Evolutionary conservation across 768 basidiomycete genomes (phyloP).

Genomic region (Auricularia sp.): DNA sequence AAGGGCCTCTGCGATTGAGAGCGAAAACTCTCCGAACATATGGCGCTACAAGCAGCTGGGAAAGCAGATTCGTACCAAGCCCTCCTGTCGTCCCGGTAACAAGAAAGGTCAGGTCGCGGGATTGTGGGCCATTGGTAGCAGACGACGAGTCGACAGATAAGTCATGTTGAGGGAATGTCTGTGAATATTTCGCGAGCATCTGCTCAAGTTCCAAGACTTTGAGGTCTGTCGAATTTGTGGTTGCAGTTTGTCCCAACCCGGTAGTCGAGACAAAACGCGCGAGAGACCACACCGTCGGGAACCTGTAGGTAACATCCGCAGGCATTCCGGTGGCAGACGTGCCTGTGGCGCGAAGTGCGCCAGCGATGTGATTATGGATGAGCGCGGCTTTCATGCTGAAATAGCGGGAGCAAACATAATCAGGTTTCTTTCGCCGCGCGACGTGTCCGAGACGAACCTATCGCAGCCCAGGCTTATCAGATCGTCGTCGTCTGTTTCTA

Average conservation of each 20-base stretch:
- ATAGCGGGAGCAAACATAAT: background rate
- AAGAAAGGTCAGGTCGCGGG: background rate
- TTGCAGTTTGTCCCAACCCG: conserved; percentile 21
- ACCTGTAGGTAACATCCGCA: conserved; percentile 23
- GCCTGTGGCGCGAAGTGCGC: conserved; percentile 10
- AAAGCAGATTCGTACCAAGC: background rate
- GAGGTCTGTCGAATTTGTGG: conserved; percentile 10
- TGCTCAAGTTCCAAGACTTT: conserved; percentile 19
- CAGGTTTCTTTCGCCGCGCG: background rate
- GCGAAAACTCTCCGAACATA: background rate
- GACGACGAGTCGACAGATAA: background rate
- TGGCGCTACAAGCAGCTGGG: background rate
- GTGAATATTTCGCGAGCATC: conserved; percentile 32
- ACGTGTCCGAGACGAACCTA: conserved; percentile 1
- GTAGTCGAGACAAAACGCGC: conserved; percentile 22
- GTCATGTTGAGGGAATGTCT: conserved; percentile 5
- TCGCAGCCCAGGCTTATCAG: conserved; percentile 32
- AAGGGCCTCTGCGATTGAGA: background rate
- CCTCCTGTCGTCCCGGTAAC: background rate
- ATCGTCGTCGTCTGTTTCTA: conserved; percentile 24
- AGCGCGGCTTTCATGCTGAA: conserved; percentile 16
- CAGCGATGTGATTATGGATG: conserved; percentile 22
- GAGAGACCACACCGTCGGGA: conserved; percentile 28
- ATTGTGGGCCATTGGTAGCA: background rate
- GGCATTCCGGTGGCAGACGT: conserved; percentile 12